Evolutionary conservation across 2,329 filamentous ascomycete species (phyloP).

Genomic region (Saccharata proteae): DNA sequence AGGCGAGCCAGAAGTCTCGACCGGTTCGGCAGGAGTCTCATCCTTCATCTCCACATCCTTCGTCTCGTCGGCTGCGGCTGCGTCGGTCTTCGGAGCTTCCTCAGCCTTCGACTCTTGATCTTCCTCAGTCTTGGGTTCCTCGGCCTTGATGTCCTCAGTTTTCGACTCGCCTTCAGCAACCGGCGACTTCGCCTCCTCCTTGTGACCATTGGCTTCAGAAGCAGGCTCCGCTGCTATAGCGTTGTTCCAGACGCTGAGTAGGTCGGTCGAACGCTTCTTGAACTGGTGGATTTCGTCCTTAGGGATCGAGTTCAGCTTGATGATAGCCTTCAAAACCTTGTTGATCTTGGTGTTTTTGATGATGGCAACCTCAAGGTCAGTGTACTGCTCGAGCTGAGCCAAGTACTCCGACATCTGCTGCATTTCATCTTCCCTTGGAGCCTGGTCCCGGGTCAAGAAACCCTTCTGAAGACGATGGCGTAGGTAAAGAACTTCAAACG

Average conservation of each 20-base stretch:
- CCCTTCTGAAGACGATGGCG: slow-evolving; percentile 93
- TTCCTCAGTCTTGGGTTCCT: slow-evolving; percentile 21
- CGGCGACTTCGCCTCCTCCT: slow-evolving; percentile 11
- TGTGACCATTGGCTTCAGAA: slow-evolving; percentile 16
- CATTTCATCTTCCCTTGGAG: slow-evolving; percentile 82
- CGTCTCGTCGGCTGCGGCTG: slow-evolving; percentile 24
- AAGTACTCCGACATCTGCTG: slow-evolving; percentile 64
- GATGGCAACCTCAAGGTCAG: slow-evolving; percentile 76
- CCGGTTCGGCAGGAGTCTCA: slow-evolving; percentile 11
- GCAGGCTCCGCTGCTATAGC: slow-evolving; percentile 44
- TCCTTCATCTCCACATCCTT: slow-evolving; percentile 22
- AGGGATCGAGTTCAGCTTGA: slow-evolving; percentile 77
- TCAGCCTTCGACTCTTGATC: slow-evolving; percentile 24
- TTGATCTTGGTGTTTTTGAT: slow-evolving; percentile 93
- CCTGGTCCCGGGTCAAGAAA: slow-evolving; percentile 71
- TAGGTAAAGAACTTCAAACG: slow-evolving; percentile 73
- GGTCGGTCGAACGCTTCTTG: slow-evolving; percentile 65
- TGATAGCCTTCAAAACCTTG: slow-evolving; percentile 90
- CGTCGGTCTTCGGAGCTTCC: slow-evolving; percentile 22
- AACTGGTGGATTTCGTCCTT: slow-evolving; percentile 83
- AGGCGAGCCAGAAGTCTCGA: slow-evolving; percentile 12
- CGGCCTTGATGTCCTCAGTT: slow-evolving; percentile 11
- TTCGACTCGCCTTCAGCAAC: slow-evolving; percentile 19
- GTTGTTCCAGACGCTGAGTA: slow-evolving; percentile 85
- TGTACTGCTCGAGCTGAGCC: slow-evolving; percentile 65